A percentile compares a stretch with the other conserved stretches of the same genome.
Conservation (phyloP, 176 grass and related monocot genomes). For the Musa beccarii region DNA sequence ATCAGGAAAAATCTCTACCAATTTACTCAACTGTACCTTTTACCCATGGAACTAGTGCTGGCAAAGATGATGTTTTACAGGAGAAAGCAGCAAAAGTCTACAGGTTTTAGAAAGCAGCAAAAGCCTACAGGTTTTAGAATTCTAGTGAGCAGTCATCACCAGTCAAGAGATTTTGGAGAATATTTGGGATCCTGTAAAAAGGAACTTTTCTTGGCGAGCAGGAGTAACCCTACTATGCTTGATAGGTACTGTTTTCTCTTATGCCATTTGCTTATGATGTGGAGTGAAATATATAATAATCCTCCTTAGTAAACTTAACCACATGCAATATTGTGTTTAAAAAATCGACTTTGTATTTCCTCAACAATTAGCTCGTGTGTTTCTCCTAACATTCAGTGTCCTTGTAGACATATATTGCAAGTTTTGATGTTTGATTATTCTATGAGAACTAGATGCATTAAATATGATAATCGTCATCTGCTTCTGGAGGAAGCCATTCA, state of each 20-base stretch:
- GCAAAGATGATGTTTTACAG: slow-evolving; percentile 28
- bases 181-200: background rate
- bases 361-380: too few species aligned
- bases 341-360: too few species aligned
- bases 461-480: too few species aligned
- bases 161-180: background rate
- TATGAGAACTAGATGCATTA: too few species aligned
- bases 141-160: background rate
- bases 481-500: too few species aligned
- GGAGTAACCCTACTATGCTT: background rate
- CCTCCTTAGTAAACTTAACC: too few species aligned
- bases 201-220: background rate
- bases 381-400: too few species aligned
- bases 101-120: background rate
- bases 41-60: slow-evolving; percentile 25
- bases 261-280: too few species aligned
- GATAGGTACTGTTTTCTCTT: background rate
- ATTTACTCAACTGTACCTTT: slow-evolving; percentile 32
- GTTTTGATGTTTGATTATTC: too few species aligned
- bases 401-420: too few species aligned
- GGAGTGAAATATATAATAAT: too few species aligned
- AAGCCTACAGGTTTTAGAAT: background rate
- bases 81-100: slow-evolving; percentile 37
- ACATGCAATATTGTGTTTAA: too few species aligned
- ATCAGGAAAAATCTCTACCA: slow-evolving; percentile 33